Evolutionary conservation across 805 yeast genomes (phyloP), one percentile per base, ranked within the genome.

Genomic region (Wickerhamiella kazuoi): DNA sequence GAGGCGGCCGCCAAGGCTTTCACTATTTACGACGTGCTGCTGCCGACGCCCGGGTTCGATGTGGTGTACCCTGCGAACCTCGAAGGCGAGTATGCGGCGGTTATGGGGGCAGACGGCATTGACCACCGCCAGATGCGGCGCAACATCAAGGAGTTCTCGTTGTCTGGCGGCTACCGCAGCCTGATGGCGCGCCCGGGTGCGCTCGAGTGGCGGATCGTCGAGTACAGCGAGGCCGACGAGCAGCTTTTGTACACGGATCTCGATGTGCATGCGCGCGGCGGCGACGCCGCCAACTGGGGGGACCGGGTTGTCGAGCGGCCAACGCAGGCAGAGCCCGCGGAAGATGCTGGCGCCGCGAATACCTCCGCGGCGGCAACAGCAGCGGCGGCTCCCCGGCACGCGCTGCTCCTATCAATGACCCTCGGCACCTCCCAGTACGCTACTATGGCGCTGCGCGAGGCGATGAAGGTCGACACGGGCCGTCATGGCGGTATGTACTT

Each of bases 21-120:
- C 53, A 58, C 78, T 11, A 78, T 87, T 26, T 76, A 69, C 52
- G 97, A 90, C 57, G 67, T 90, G 21, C 94, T 93, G 2, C 64
- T 90, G 40, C 97, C 99, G n/a, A 72, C 94, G 0, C 98, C 99
- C 2, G 99, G 99, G 0, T 84, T 74, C 55, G 96, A 84, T 53
- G 72, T 90, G n/a, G 53, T 67, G 13, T 90, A 90, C 53, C 98
- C 99, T 5, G 62, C 68, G 9, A 79, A 82, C 51, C 57, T 67
- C 32, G 61, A 82, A 35, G 65, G 73, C 31, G 70, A 72, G 1
- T 86, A 86, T 53, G 69, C 71, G 33, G 73, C 70, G 3, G 63
- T 72, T 7, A 90, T 90, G 97, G 44, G 43, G 8, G 63, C 68
- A 39, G 97, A 90, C 53, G 79, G 75, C 0, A 68, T 90, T 49